Percentiles rank a stretch among this genome's conserved stretches.
Evolutionary conservation across 2,329 filamentous ascomycete species (phyloP).

Genomic region (Fusarium nurragi): DNA sequence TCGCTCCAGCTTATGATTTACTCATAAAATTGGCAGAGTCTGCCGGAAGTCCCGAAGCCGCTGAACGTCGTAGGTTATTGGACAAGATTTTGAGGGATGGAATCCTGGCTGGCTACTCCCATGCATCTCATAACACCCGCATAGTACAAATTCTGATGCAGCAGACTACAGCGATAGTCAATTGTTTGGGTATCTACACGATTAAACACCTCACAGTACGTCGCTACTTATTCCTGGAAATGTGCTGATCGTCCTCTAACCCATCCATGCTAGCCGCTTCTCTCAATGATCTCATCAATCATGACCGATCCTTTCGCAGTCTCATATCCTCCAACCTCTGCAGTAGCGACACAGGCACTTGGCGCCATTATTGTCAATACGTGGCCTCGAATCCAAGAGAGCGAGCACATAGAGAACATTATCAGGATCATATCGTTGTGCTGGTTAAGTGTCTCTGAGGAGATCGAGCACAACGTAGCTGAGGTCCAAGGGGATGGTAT

Average conservation of each 20-base stretch:
- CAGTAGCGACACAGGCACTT: constrained; percentile 62
- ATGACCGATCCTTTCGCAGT: constrained; percentile 75
- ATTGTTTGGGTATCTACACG: constrained; percentile 67
- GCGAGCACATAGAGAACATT: constrained; percentile 69
- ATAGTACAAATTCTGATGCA: constrained; percentile 67
- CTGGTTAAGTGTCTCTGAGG: constrained; percentile 66
- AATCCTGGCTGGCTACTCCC: constrained; percentile 63
- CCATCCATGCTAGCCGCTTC: constrained; percentile 60
- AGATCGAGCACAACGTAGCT: constrained; percentile 46
- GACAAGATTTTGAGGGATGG: constrained; percentile 66
- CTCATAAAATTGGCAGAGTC: constrained; percentile 65
- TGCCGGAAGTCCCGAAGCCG: constrained; percentile 39
- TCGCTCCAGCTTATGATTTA: constrained; percentile 72
- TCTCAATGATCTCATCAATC: constrained; percentile 72
- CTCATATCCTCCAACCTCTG: constrained; percentile 62
- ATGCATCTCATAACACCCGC: constrained; percentile 66
- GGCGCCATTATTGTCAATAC: constrained; percentile 68
- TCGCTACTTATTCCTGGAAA: constrained; percentile 15
- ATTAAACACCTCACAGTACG: constrained; percentile 73
- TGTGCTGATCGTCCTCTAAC: constrained; percentile 8
- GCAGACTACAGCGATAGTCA: constrained; percentile 60
- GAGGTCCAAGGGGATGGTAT: background rate
- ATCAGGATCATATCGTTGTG: constrained; percentile 69
- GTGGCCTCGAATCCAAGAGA: constrained; percentile 71
- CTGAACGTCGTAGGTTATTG: constrained; percentile 54